phyloP scores from a whole-genome alignment of 2,329 filamentous ascomycete genomes.

The Trichoderma atrobrunneum region DNA sequence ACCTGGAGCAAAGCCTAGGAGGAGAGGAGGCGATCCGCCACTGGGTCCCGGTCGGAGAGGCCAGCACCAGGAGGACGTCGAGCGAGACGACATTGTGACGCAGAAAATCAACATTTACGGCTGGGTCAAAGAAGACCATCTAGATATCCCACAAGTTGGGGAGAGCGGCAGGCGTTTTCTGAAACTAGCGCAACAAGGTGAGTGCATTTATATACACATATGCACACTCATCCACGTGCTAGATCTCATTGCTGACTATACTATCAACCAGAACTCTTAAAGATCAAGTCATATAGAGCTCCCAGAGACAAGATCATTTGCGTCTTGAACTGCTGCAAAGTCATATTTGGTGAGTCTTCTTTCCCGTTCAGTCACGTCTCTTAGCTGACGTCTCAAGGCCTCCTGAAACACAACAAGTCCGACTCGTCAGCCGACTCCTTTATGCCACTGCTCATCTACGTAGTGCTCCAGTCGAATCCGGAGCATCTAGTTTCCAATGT shows the following conservation, averaged over 20 bases:
- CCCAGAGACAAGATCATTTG: constrained; percentile 98
- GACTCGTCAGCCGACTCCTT: constrained; percentile 97
- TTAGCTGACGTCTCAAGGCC: constrained; percentile 49
- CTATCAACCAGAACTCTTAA: constrained; percentile 67
- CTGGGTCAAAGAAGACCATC: constrained; percentile 89
- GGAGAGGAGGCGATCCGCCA: constrained; percentile 64
- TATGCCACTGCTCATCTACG: constrained; percentile 91
- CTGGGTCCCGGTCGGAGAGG: constrained; percentile 82
- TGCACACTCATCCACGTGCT: constrained; percentile 19
- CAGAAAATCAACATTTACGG: constrained; percentile 97
- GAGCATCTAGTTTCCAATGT: constrained; percentile 96
- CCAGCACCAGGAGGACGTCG: constrained; percentile 97
- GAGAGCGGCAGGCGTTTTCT: constrained; percentile 88
- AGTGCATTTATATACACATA: constrained; percentile 20
- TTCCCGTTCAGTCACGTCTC: neutral
- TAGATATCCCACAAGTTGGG: constrained; percentile 83
- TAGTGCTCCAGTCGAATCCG: constrained; percentile 89
- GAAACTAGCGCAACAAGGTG: constrained; percentile 81
- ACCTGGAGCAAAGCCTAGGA: constrained; percentile 64
- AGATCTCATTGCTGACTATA: neutral
- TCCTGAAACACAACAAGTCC: constrained; percentile 85
- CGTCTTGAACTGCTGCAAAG: constrained; percentile 97
- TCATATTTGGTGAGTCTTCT: constrained; percentile 78
- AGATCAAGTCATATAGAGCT: constrained; percentile 96
- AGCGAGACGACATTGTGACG: constrained; percentile 89